Evolutionary conservation across 2,329 filamentous ascomycete species (phyloP).

Genomic region (Fonsecaea pedrosoi): DNA sequence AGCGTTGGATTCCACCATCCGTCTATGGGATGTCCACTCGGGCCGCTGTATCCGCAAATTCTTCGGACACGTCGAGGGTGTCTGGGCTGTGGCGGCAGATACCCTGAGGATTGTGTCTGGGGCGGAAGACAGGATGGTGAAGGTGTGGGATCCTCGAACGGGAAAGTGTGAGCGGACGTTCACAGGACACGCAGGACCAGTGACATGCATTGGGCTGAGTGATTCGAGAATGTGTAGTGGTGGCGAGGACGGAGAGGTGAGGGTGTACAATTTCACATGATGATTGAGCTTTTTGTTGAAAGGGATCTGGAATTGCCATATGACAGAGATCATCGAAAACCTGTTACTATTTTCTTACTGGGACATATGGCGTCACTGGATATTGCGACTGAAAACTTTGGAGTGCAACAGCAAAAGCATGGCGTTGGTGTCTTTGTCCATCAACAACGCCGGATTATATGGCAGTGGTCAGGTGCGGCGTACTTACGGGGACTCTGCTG

Average conservation of each 20-base stretch:
- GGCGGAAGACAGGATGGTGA: constrained; percentile 92
- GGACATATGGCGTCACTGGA: not conserved
- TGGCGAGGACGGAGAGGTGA: constrained; percentile 89
- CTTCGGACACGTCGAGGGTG: constrained; percentile 94
- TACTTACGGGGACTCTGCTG: not conserved
- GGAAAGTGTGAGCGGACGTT: constrained; percentile 93
- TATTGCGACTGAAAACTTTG: not conserved
- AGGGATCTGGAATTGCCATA: not conserved
- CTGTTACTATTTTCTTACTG: not conserved
- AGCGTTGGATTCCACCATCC: constrained; percentile 87
- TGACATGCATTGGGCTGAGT: constrained; percentile 90
- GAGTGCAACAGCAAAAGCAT: not conserved
- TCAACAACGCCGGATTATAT: not conserved
- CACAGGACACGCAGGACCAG: constrained; percentile 85
- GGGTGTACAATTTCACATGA: constrained; percentile 76
- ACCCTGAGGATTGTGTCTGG: constrained; percentile 86
- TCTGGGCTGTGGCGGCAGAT: constrained; percentile 92
- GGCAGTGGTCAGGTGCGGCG: not conserved
- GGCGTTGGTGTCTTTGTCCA: not conserved
- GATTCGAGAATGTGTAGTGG: constrained; percentile 89
- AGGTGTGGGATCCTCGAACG: constrained; percentile 91
- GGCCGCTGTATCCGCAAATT: constrained; percentile 87
- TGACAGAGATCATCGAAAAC: not conserved
- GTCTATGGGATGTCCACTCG: constrained; percentile 86
- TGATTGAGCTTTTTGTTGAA: constrained; percentile 16